Base-by-base conservation (phyloP, 352 stramenopile genomes). In the Phytophthora gonapodyides region DNA sequence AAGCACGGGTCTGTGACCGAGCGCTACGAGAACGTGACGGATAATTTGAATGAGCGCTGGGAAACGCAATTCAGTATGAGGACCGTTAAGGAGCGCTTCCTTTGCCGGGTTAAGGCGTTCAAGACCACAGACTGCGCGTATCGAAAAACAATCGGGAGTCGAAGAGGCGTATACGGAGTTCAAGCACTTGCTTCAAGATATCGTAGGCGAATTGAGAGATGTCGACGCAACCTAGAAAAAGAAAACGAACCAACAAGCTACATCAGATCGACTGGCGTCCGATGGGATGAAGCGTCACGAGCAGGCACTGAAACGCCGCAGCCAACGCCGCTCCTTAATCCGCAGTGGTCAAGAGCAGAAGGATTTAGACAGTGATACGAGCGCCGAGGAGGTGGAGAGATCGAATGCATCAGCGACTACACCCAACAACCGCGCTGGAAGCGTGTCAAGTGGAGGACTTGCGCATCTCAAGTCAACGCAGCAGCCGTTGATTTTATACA, bases 21-120 rank as follows among this genome's bases (percentile, higher is more conserved):
- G 3, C 21, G 35, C 34, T 55, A 44, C 11, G 9, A 45, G 21
- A 3, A 24, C 21, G 43, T 54, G 13, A 38, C 44, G 5, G 36
- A 33, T 30, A 54, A 55, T 42, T 40, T 62, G 21, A 55, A 52
- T 16, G 41, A 54, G 13, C 43, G 55, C 41, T 55, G 30, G 19
- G 15, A 42, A 9, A 11, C n/a, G 3, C 21, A 61, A 13, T 15
- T 61, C 16, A 21, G 17, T 19, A 19, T 12, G 17, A 15, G 54
- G 1, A 63, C 55, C 3, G 36, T 63, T 9, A 56, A 40, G 15
- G 45, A 56, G 16, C 55, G 30, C 10, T 51, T 56, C n/a, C 47
- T 47, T n/a, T 44, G n/a, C 2, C 31, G 44, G 15, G 35, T 63
- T 0, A 53, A 63, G 4, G n/a, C 50, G 30, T 63, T 63, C 19